A percentile compares a stretch with the other conserved stretches of the same genome.
phyloP scores from a whole-genome alignment of 2,329 filamentous ascomycete species.

The Dichotomopilus funicola region DNA sequence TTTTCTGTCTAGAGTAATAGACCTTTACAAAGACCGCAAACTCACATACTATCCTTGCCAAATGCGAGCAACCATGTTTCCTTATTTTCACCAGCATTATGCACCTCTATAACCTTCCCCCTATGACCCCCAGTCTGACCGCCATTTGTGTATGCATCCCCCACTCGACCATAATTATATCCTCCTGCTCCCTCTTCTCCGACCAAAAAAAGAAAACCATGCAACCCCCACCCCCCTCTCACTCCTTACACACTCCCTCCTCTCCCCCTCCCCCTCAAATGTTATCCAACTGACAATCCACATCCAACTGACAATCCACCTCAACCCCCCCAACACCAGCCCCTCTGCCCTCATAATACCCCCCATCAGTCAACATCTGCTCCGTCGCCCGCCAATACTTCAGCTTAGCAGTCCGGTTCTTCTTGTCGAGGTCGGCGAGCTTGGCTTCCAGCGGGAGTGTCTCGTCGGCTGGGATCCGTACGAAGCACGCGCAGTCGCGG shows the following conservation, averaged over 20 bases:
- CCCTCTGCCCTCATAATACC: constrained; percentile 52
- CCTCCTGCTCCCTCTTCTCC: not conserved
- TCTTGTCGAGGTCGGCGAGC: constrained; percentile 72
- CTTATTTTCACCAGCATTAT: too few relatives aligned
- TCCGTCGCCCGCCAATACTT: constrained; percentile 64
- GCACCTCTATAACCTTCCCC: too few relatives aligned
- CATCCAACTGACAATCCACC: constrained; percentile 24
- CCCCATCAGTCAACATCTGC: constrained; percentile 53
- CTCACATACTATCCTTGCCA: not conserved
- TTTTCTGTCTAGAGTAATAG: not conserved
- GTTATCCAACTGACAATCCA: too few relatives aligned
- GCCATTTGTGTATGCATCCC: not conserved
- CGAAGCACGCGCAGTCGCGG: constrained; percentile 70
- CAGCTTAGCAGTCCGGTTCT: constrained; percentile 60
- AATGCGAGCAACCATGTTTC: too few relatives aligned
- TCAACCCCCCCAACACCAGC: constrained; percentile 16
- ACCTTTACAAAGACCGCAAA: not conserved
- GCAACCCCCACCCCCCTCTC: not conserved
- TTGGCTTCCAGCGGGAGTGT: constrained; percentile 44
- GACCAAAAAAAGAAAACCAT: not conserved
- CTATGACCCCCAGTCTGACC: not conserved
- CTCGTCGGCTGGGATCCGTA: constrained; percentile 45
- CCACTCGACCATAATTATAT: not conserved
- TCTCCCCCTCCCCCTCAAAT: not conserved
- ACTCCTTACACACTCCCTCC: not conserved